These are phyloP conservation scores for Lepidopterella palustris DNA, from an alignment of 495 filamentous ascomycete species.

Conservation along the genomic window DNA sequence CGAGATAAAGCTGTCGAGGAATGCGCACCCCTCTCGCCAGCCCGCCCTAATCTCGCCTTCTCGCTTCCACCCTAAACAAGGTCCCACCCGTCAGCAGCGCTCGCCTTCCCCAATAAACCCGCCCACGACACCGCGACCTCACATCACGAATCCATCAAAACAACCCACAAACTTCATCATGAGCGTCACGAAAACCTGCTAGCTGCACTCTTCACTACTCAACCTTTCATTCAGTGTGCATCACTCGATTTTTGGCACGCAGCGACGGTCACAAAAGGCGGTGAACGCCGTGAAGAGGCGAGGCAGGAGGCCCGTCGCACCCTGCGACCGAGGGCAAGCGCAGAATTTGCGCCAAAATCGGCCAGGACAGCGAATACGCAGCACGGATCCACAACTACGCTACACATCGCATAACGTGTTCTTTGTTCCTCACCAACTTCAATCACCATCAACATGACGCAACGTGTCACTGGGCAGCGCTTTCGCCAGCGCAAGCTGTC, in stretches of 20 bases:
- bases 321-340: background rate
- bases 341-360: background rate
- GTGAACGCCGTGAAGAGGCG: background rate
- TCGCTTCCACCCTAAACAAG: background rate
- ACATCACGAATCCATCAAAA: background rate
- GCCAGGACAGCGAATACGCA: background rate
- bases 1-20: too few species aligned
- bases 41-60: background rate
- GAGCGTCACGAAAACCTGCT: background rate
- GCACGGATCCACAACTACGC: background rate
- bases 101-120: background rate
- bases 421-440: background rate
- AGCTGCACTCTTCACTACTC: background rate
- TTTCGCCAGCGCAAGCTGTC: constrained; percentile 83
- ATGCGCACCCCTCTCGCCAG: too few species aligned
- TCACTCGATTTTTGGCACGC: background rate
- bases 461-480: constrained; percentile 26
- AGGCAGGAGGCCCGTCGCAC: background rate
- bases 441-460: constrained; percentile 24
- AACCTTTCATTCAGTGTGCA: background rate
- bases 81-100: background rate
- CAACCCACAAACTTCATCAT: background rate
- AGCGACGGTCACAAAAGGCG: background rate
- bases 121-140: background rate
- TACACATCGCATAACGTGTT: background rate